Evolutionary conservation across 2,329 filamentous ascomycete species (phyloP), one percentile per base, ranked within the genome.

Genomic region (Akanthomyces uredinophilus): DNA sequence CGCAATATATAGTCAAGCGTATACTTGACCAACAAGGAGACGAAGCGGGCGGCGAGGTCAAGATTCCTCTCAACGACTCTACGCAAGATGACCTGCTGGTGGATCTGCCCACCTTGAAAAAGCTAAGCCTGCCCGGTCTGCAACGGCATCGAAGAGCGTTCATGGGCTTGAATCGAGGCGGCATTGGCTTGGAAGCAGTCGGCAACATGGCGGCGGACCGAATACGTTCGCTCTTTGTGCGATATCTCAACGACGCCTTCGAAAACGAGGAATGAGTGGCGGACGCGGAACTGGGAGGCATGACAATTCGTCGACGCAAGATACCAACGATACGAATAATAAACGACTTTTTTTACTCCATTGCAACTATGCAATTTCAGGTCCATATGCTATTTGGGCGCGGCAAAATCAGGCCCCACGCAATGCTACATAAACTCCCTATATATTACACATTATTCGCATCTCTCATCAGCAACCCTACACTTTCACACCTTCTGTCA

Each of bases 131-230:
- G 49, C 87, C 91, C 10, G 89, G 92, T 71, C 76, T 96, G 66
- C 91, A 96, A 76, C 82, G 91, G 65, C 77, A 93, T 67, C 81
- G 91, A 64, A 82, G 91, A 68, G 90, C 92, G 54, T 96, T 91
- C 75, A 87, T 94, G 68, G 83, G 81, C 5, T 73, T 96, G 72
- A 93, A 93, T 68, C 80, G 91, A 56, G 91, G 77, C 69, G 89
- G 81, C 70, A 92, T 84, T 64, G 86, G 78, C 52, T 75, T 80
- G 61, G 84, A 86, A 67, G 76, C 74, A 1, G 80, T 85, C 3
- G 81, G 81, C 1, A 83, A 81, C 65, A 75, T 86, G 72, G 78
- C 76, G 6, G 80, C 79, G 2, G 78, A 78, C 32, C 80, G 84
- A 67, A 79, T 89, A 68, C 79, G 81, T 64, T 83, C 86, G 70